A percentile compares a stretch with the other conserved stretches of the same genome.
Conservation (phyloP, 495 filamentous ascomycete genomes). For the Immersiella caudata region DNA sequence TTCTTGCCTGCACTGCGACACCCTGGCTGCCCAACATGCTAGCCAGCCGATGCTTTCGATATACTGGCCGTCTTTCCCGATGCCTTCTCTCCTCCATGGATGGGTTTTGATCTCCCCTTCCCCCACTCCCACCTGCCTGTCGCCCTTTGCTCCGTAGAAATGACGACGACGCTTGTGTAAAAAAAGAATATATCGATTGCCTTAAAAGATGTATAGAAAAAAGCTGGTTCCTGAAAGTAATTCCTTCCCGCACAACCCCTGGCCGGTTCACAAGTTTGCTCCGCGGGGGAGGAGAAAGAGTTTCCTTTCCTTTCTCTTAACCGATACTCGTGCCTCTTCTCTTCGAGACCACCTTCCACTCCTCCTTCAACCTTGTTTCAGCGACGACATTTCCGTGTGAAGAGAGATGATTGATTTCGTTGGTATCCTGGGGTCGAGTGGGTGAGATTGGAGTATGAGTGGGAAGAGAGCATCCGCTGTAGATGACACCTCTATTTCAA, state of each 20-base stretch:
- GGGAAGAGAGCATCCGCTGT: slow-evolving; percentile 8
- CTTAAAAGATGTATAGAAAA: neutral
- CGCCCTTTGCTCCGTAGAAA: neutral
- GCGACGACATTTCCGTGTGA: neutral
- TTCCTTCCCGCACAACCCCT: neutral
- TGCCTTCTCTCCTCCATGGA: neutral
- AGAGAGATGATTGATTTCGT: neutral
- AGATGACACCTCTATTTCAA: slow-evolving; percentile 4
- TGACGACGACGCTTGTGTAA: neutral
- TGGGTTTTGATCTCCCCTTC: neutral
- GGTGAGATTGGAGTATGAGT: neutral
- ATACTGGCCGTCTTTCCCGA: neutral
- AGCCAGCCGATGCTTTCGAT: too few relatives aligned
- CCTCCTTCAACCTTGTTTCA: neutral
- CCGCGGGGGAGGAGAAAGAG: neutral
- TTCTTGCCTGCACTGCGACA: neutral
- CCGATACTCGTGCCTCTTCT: neutral
- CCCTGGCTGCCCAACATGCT: too few relatives aligned
- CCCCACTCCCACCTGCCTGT: neutral
- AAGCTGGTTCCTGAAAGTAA: neutral
- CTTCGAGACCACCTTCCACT: neutral
- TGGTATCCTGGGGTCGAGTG: slow-evolving; percentile 1
- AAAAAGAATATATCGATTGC: neutral
- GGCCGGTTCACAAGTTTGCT: neutral
- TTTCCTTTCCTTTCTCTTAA: neutral